These are phyloP conservation scores for Suhomyces maxii DNA, from an alignment of 1,139 yeast genomes.

Conservation along the genomic window DNA sequence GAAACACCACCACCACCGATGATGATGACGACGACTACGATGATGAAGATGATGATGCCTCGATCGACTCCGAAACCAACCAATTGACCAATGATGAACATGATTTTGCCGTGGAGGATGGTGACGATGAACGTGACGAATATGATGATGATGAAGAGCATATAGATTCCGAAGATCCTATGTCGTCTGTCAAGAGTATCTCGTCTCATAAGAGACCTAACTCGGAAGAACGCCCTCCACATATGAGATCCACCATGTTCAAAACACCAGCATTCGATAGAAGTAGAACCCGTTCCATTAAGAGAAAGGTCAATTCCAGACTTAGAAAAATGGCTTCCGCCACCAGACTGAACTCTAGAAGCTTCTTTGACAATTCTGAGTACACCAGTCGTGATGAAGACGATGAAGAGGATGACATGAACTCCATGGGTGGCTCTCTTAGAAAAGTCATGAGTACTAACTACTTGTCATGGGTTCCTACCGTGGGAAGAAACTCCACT, in stretches of 20 bases:
- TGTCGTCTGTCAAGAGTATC: slow-evolving; percentile 18
- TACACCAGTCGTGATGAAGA: slow-evolving; percentile 15
- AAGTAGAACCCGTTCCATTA: slow-evolving; percentile 14
- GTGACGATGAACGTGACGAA: slow-evolving; percentile 14
- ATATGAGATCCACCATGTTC: slow-evolving; percentile 5
- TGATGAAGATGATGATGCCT: slow-evolving; percentile 17
- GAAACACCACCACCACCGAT: slow-evolving; percentile 8
- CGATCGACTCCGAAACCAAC: slow-evolving; percentile 9
- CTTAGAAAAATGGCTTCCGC: slow-evolving; percentile 8
- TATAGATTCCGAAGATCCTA: slow-evolving; percentile 2
- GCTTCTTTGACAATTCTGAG: slow-evolving; percentile 16
- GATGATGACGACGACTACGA: slow-evolving; percentile 16
- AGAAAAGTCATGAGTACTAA: slow-evolving; percentile 46
- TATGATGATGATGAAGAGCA: slow-evolving; percentile 11
- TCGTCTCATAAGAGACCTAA: slow-evolving; percentile 22
- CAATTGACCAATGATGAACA: slow-evolving; percentile 8
- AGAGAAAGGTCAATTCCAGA: slow-evolving; percentile 11
- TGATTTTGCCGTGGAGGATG: slow-evolving; percentile 16
- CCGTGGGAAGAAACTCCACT: slow-evolving; percentile 92
- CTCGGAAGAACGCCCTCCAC: not conserved
- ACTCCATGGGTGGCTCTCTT: slow-evolving; percentile 15
- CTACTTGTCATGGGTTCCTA: slow-evolving; percentile 89
- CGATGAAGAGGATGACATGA: slow-evolving; percentile 14
- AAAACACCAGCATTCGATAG: slow-evolving; percentile 48
- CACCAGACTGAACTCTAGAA: slow-evolving; percentile 3